Base-by-base conservation (phyloP, 2,329 filamentous ascomycete genomes). In the Pyricularia sp. region DNA sequence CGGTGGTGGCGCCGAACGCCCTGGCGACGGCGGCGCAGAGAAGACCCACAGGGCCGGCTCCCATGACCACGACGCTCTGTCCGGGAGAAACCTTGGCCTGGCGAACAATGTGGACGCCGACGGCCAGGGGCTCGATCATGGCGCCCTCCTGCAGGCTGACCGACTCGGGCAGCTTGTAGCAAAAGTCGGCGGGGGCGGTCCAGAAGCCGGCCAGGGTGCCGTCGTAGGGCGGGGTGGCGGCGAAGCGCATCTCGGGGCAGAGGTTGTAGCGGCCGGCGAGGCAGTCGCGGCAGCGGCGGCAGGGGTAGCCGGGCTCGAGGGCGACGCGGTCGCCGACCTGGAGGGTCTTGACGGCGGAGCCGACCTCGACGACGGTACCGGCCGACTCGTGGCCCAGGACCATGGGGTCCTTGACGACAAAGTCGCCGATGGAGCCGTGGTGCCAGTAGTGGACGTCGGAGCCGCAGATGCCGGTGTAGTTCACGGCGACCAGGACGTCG, bases 1-100 rank as follows among this genome's bases (percentile, higher is more conserved):
- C 94, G 4, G 93, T 75, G 6, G 78, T 76, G 61, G 74, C 76
- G n/a, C 94, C 94, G 74, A 92, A 96, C 0, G 92, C 90, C 73
- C 86, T 88, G 11, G 66, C 66, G 2, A 97, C 93, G 7, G 93
- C 92, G 61, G 90, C 92, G 81, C 93, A 97, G 2, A 81, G 73
- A 10, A 81, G 70, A 2, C 88, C 88, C 33, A 90, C 84, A 1
- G 88, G 85, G 17, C 88, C 88, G 11, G 87, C 86, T 17, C 80
- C 69, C 31, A 68, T 33, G 5, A 68, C 67, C 4, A 68, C 58
- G 6, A 58, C 66, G 20, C 26, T 55, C 28, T 58, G 23, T 7
- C 66, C 66, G 50, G 23, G 59, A 1, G 12, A 6, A 3, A 59
- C 28, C 10, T 12, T 12, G 55, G 66, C 36, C 28, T 58, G 28